phyloP scores from a whole-genome alignment of 2,329 filamentous ascomycete genomes.

The Torrubiellomyces zombiae region DNA sequence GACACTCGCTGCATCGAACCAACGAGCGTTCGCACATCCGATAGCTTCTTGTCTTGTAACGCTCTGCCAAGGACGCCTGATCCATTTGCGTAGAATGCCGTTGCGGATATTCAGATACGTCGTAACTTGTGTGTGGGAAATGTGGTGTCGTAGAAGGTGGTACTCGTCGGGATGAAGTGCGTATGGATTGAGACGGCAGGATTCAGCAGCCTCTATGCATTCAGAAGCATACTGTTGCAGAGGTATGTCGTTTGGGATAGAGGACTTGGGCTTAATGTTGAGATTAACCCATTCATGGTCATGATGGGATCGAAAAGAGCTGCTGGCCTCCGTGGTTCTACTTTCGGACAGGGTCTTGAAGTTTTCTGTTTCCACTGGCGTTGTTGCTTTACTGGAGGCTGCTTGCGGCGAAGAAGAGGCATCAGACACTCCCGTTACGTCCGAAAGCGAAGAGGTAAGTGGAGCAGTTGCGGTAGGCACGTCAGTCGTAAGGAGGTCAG shows the following conservation, averaged over 20 bases:
- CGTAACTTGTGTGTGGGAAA: constrained; percentile 80
- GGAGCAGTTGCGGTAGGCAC: no score
- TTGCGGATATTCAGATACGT: constrained; percentile 95
- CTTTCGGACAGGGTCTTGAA: no score
- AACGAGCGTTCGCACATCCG: constrained; percentile 75
- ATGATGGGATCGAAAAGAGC: constrained; percentile 12
- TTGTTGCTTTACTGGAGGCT: constrained; percentile 46
- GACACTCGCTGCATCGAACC: constrained; percentile 76
- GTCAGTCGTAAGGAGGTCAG: constrained; percentile 5
- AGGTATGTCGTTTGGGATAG: constrained; percentile 62
- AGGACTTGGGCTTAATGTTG: constrained; percentile 58
- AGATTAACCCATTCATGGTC: constrained; percentile 24
- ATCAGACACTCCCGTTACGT: constrained; percentile 37
- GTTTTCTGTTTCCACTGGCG: constrained; percentile 29
- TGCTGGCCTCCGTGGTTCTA: no score
- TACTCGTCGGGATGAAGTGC: constrained; percentile 77
- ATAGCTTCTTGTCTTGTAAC: constrained; percentile 75
- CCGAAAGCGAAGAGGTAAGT: constrained; percentile 35
- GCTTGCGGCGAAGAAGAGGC: constrained; percentile 36
- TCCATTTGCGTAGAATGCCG: constrained; percentile 80
- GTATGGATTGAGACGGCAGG: constrained; percentile 79
- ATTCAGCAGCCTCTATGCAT: constrained; percentile 77
- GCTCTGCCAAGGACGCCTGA: constrained; percentile 65
- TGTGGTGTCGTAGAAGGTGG: constrained; percentile 57
- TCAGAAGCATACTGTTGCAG: constrained; percentile 74